A percentile compares a stretch with the other conserved stretches of the same genome.
phyloP scores from a whole-genome alignment of 768 basidiomycete species.

The Termitomyces sp. region DNA sequence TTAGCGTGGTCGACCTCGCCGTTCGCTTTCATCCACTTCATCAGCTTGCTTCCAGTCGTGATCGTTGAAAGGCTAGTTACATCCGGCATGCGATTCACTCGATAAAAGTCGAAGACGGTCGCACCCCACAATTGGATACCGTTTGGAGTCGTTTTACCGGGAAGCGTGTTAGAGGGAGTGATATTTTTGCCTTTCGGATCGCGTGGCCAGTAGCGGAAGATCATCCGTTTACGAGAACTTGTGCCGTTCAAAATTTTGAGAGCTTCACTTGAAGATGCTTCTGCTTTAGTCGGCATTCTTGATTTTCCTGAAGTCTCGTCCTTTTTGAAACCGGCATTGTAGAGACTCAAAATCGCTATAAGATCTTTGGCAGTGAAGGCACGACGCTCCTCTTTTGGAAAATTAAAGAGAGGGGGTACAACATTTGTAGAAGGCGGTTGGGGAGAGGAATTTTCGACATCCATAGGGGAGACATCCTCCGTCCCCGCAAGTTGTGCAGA shows the following conservation, averaged over 20 bases:
- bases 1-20: constrained; percentile 33
- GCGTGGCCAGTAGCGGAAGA: constrained; percentile 19
- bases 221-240: constrained; percentile 3
- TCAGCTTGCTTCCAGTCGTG: constrained; percentile 36
- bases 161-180: constrained; percentile 8
- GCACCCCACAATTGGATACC: constrained; percentile 39
- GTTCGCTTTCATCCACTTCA: constrained; percentile 32
- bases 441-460: not conserved
- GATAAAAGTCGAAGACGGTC: constrained; percentile 41
- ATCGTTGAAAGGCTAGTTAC: constrained; percentile 16
- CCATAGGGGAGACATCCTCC: not conserved
- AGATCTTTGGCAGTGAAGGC: constrained; percentile 15
- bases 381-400: constrained; percentile 13
- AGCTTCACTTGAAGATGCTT: constrained; percentile 6
- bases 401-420: constrained; percentile 10
- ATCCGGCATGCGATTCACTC: constrained; percentile 23
- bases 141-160: constrained; percentile 33
- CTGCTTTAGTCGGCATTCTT: not conserved
- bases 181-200: constrained; percentile 13
- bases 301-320: not conserved
- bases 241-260: not conserved
- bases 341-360: constrained; percentile 9
- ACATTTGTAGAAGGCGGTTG: not conserved
- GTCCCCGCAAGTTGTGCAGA: not conserved
- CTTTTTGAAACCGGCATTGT: constrained; percentile 2